Conservation (phyloP, 2,329 filamentous ascomycete genomes). For the Paraphaeosphaeria minitans region DNA sequence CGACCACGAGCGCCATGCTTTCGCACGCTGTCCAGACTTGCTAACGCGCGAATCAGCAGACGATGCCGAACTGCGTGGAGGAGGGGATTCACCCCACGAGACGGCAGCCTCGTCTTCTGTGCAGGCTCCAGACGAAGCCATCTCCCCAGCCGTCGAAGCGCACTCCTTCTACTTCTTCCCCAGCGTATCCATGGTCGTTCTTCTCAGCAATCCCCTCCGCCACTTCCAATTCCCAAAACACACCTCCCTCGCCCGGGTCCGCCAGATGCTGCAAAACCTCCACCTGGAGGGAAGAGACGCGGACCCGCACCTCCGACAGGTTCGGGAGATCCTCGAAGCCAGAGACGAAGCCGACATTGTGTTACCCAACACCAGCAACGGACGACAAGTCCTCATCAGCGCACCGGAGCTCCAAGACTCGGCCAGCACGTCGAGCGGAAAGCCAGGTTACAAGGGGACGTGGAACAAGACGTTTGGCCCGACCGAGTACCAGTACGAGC, state of each 20-base stretch:
- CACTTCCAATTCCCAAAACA: slow-evolving; percentile 21
- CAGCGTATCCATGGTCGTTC: slow-evolving; percentile 16
- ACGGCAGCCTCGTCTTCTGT: background rate
- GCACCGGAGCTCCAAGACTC: slow-evolving; percentile 9
- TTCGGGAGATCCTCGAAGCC: slow-evolving; percentile 21
- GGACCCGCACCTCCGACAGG: slow-evolving; percentile 3
- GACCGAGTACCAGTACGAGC: slow-evolving; percentile 7
- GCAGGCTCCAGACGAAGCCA: background rate
- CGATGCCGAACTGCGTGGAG: background rate
- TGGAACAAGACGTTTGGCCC: slow-evolving; percentile 15
- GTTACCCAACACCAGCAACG: slow-evolving; percentile 15
- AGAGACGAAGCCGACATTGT: slow-evolving; percentile 16
- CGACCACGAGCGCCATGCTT: background rate
- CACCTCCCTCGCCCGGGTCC: slow-evolving; percentile 20
- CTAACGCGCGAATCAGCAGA: background rate
- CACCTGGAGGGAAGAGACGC: background rate
- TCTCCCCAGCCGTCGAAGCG: background rate
- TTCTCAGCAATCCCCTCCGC: slow-evolving; percentile 10
- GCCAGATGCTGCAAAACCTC: slow-evolving; percentile 13
- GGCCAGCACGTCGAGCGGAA: background rate
- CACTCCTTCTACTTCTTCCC: slow-evolving; percentile 20
- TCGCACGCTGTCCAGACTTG: background rate
- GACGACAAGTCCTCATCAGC: slow-evolving; percentile 14
- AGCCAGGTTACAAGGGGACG: background rate
- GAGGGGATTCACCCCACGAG: background rate